Conservation (phyloP, 2,329 filamentous ascomycete genomes). For the Arthroderma sp. region DNA sequence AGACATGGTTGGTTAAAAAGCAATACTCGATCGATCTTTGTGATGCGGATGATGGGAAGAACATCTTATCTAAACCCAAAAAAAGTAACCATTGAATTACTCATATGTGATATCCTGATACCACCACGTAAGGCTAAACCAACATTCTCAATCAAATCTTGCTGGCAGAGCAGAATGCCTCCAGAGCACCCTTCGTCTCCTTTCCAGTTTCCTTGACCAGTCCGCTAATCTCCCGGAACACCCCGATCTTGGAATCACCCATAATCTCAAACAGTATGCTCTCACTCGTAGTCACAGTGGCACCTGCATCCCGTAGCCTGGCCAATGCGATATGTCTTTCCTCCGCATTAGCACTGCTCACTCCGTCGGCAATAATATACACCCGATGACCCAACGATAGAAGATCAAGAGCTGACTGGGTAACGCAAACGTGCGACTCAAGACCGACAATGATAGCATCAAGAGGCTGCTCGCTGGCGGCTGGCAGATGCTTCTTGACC, state of each 20-base stretch:
- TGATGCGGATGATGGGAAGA: no score
- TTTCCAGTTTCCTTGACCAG: conserved; percentile 66
- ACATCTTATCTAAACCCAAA: no score
- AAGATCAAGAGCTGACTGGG: conserved; percentile 79
- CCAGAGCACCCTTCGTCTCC: conserved; percentile 58
- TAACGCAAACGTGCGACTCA: conserved; percentile 87
- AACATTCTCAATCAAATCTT: conserved; percentile 35
- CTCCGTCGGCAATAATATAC: conserved; percentile 78
- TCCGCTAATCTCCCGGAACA: conserved; percentile 59
- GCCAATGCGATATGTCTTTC: conserved; percentile 71
- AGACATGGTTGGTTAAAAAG: no score
- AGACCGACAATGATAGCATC: conserved; percentile 77
- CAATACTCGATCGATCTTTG: no score
- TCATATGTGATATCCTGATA: no score
- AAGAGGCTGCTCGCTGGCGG: conserved; percentile 27
- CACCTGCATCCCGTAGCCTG: conserved; percentile 62
- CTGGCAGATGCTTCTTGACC: conserved; percentile 36
- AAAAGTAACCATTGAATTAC: no score
- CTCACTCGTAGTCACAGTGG: conserved; percentile 74
- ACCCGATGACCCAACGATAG: conserved; percentile 63
- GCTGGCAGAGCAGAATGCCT: conserved; percentile 43
- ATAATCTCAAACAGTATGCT: conserved; percentile 80
- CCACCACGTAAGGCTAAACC: neutral
- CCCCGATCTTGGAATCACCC: conserved; percentile 61
- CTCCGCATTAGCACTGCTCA: conserved; percentile 72